Evolutionary conservation across 1,284 basidiomycete genomes (phyloP), one percentile per base, ranked within the genome.

Genomic region (Pseudozyma sp.): DNA sequence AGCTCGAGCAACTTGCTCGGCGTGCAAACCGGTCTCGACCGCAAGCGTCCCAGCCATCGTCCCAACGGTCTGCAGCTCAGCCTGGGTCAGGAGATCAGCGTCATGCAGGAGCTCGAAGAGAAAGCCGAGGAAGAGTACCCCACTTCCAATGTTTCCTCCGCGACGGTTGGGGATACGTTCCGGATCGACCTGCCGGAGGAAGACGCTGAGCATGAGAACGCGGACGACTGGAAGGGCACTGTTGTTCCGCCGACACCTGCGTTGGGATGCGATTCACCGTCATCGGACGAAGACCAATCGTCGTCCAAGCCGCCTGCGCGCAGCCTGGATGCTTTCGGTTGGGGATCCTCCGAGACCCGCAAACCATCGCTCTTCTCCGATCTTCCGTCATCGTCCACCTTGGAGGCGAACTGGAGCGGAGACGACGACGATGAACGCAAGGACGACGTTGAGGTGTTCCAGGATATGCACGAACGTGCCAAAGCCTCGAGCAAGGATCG

Each of bases 41-140:
- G 65, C 5, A 64, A 67, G 37, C 55, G 70, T 7, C 71, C 71
- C 24, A 55, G 57, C 11, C 71, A 75, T 46, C 67, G 71, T 5
- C 67, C 58, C n/a, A 75, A 69, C 43, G 71, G 71, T n/a, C 49
- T 75, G 34, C 71, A 75, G 42, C 54, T 75, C 29, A 69, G 67
- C 40, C 56, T 75, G 5, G 71, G 71, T 7, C 71, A 75, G 30
- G 71, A 63, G 48, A 75, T 75, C 51, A 65, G 63, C 24, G 71
- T 75, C 43, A 75, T 75, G 67, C 71, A 75, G 40, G 40, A 69
- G 29, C 59, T 75, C 16, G 71, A 69, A n/a, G 71, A 75, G 24
- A 55, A 55, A 6, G 67, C 71, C 11, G 71, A 75, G 34, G 71
- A 75, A 17, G 67, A 69, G 24, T 54, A 55, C 19, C 43, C 61